Percentiles rank a stretch among this genome's conserved stretches.
These are phyloP conservation scores for Trametes cubensis DNA, from an alignment of 768 basidiomycete genomes.

Conservation along the genomic window DNA sequence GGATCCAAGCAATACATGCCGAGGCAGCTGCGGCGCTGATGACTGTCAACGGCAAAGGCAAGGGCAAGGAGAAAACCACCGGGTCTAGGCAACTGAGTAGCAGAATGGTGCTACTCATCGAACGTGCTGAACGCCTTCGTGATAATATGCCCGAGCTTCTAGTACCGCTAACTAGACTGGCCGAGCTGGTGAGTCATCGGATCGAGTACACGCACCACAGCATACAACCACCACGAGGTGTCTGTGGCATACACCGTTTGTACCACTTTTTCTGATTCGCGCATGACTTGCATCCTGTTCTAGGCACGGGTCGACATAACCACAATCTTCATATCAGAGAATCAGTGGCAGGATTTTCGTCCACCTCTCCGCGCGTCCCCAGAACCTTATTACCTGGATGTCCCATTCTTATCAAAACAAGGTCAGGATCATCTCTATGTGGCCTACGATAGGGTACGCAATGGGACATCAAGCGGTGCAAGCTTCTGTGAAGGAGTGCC, in stretches of 20 bases:
- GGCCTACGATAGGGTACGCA: no score
- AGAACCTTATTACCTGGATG: constrained; percentile 70
- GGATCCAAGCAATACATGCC: constrained; percentile 44
- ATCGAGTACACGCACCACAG: not conserved
- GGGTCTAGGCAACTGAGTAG: constrained; percentile 30
- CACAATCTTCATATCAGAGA: constrained; percentile 64
- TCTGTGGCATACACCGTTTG: not conserved
- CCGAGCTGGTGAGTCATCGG: constrained; percentile 60
- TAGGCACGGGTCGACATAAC: constrained; percentile 63
- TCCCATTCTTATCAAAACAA: constrained; percentile 57
- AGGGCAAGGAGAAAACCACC: constrained; percentile 37
- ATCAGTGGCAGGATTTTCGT: constrained; percentile 73
- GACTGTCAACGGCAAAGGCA: constrained; percentile 27
- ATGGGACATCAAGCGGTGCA: no score
- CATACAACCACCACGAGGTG: constrained; percentile 1
- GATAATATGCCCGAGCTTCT: constrained; percentile 65
- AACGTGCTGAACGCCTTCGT: constrained; percentile 67
- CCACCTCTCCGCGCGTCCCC: constrained; percentile 69
- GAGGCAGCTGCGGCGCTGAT: not conserved
- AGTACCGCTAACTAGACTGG: constrained; percentile 69
- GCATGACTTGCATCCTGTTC: not conserved
- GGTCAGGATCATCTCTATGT: constrained; percentile 37
- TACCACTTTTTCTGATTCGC: not conserved
- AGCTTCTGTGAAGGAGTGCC: no score
- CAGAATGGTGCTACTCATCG: constrained; percentile 63